Conservation (phyloP, 73 alveolate genomes). For the Breviolum minutum region DNA sequence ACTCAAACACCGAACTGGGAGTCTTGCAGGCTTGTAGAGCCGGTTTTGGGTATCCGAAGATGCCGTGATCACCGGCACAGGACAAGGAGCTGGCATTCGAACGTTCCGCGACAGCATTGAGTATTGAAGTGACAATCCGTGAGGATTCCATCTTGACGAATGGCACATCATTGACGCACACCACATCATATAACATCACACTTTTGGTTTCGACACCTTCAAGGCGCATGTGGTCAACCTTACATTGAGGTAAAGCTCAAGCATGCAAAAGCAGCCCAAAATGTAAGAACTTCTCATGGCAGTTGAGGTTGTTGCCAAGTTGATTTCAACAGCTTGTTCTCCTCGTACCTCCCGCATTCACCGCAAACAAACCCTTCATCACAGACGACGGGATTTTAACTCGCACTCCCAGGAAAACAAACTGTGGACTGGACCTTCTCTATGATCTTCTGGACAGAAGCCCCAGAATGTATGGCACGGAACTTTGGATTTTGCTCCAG, state of each 20-base stretch:
- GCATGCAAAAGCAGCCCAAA: background rate
- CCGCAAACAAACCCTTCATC: background rate
- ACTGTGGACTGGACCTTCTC: conserved; percentile 24
- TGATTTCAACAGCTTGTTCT: conserved; percentile 25
- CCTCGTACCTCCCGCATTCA: background rate
- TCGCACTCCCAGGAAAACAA: background rate
- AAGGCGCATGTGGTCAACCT: conserved; percentile 82
- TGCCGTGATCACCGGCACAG: conserved; percentile 91
- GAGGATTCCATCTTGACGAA: too few relatives aligned
- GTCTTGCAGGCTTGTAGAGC: conserved; percentile 72
- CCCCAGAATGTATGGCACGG: conserved; percentile 85
- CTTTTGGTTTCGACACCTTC: conserved; percentile 5
- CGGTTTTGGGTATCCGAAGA: conserved; percentile 88
- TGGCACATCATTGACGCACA: background rate
- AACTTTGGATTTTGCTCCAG: conserved; percentile 84
- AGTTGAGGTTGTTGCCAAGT: background rate
- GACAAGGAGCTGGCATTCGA: conserved; percentile 54
- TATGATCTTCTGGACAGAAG: conserved; percentile 65
- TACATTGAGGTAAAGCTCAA: background rate
- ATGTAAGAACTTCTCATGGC: background rate
- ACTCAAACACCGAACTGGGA: background rate
- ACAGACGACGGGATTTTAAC: too few relatives aligned
- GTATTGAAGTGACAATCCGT: background rate
- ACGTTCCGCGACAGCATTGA: too few relatives aligned
- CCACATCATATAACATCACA: too few relatives aligned